Evolutionary conservation across 2,329 filamentous ascomycete species (phyloP), one percentile per base, ranked within the genome.

Genomic region (Cercospora citrullina): DNA sequence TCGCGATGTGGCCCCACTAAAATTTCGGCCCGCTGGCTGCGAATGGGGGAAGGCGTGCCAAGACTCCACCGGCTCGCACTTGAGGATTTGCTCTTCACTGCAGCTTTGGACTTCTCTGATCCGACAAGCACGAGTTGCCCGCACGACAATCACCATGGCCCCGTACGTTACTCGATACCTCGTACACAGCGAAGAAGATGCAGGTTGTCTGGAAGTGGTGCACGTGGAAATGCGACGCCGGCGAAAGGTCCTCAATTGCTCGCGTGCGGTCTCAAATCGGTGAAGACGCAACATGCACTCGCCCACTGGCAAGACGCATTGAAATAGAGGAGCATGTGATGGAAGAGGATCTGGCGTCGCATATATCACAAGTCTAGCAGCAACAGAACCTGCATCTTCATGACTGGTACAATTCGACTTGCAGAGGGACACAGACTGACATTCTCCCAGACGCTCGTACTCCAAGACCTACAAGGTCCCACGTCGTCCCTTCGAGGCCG

Each of bases 401-500:
- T 31, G n/a, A 5, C 61, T 65, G 30, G n/a, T 26, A 51, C 14
- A 58, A 28, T 14, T 10, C 28, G 21, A n/a, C n/a, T 42, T 42
- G 26, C 21, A 65, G 42, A 23, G 33, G 57, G 3, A 61, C 7
- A 28, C 55, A 4, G 39, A 67, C 74, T 76, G 66, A 77, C 70
- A 64, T 51, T 33, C 58, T 48, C 53, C 5, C 70, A 78, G 77
- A 72, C 81, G 90, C 83, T 91, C 90, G 79, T 97, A 97, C 88
- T 96, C 91, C 83, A 99, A 99, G 93, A 99, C 95, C 89, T 96
- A 96, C 84, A 97, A 96, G 91, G 93, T 96, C 88, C 94, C 94
- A 81, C 89, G 91, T 86, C 91, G 94, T 87, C 94, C 95, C 82
- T 98, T 97, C 89, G 95, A 98, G 92, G 94, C 94, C 86, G 95